Base-by-base conservation (phyloP, 192 early-diverging fungal species). In the Entophlyctis helioformis region DNA sequence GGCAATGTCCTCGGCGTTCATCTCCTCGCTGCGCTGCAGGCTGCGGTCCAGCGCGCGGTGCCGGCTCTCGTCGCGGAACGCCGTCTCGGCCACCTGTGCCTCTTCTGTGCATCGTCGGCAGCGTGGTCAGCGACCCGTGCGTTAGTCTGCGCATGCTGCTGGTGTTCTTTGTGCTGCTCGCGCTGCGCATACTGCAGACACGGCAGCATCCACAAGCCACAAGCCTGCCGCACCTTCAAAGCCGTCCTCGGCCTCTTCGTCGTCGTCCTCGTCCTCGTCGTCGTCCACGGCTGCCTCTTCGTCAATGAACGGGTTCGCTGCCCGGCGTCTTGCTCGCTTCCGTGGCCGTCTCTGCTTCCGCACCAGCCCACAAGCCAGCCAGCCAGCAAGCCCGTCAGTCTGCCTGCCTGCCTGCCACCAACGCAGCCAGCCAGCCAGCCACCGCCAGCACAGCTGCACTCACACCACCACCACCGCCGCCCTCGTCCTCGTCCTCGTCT, bases 1-100 rank as follows among this genome's bases (percentile, higher is more conserved):
- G 29, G 90, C 95, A 5, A 90, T 67, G 36, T 76, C 84, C 41
- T 95, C 89, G 10, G 85, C 82, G 60, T 88, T 80, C 59, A 83
- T 64, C 19, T 82, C 80, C 25, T 89, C 82, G 38, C 82, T 80
- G 28, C 78, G 64, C 29, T 64, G 54, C 46, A 74, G 56, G 26
- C 63, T 47, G 9, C 71, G 67, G 56, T 89, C 80, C 53, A 89
- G 66, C 57, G 83, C 81, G 31, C 83, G 56, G 50, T 86, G 82
- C 9, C 8, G 19, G 7, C 48, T 25, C 25, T 12, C 33, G 50
- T 59, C 76, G 3, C 73, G 71, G 26, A 70, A 68, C 20, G 70
- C 69, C 28, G 78, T 72, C 48, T 85, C 83, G n/a, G 50, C 54
- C 19, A 74, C 80, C 46, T 86, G 81, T 10, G 13, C 22, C 49